Percentiles rank a stretch among this genome's conserved stretches.
Evolutionary conservation across 176 grass and related monocot genomes (phyloP).

Genomic region (Hsuehochloa calcarea): DNA sequence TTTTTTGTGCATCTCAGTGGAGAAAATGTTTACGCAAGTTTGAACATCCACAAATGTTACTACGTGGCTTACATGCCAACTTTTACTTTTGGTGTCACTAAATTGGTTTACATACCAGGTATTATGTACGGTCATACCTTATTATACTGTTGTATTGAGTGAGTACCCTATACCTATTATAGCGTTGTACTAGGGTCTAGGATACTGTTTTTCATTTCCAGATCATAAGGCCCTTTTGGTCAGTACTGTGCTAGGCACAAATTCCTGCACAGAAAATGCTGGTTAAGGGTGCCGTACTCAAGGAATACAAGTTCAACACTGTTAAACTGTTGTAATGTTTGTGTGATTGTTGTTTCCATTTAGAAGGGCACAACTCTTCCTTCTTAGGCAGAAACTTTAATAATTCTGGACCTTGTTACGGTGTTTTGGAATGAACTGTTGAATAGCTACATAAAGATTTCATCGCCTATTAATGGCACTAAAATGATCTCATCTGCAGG

Average conservation of each 20-base stretch:
- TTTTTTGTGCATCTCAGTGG: background rate
- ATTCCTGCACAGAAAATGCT: background rate
- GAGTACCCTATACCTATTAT: background rate
- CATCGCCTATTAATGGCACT: background rate
- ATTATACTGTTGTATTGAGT: background rate
- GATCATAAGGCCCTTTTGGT: background rate
- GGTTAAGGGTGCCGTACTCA: background rate
- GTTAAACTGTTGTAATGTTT: background rate
- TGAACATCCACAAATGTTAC: background rate
- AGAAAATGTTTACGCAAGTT: background rate
- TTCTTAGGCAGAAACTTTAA: background rate
- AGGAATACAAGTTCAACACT: background rate
- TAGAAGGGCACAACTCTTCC: background rate
- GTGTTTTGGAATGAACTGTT: background rate
- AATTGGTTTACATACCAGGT: background rate
- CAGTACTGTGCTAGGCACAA: background rate
- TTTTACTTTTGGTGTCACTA: slow-evolving; percentile 6
- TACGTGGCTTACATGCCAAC: background rate
- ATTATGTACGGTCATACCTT: background rate
- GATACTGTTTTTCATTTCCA: slow-evolving; percentile 7
- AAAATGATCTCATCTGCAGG: slow-evolving; percentile 44
- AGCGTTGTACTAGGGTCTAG: background rate
- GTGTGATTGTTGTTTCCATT: slow-evolving; percentile 15
- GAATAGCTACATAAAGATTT: background rate
- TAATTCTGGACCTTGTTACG: background rate